Conservation (phyloP, 257 asterid genomes). For the Lycium ferocissimum region DNA sequence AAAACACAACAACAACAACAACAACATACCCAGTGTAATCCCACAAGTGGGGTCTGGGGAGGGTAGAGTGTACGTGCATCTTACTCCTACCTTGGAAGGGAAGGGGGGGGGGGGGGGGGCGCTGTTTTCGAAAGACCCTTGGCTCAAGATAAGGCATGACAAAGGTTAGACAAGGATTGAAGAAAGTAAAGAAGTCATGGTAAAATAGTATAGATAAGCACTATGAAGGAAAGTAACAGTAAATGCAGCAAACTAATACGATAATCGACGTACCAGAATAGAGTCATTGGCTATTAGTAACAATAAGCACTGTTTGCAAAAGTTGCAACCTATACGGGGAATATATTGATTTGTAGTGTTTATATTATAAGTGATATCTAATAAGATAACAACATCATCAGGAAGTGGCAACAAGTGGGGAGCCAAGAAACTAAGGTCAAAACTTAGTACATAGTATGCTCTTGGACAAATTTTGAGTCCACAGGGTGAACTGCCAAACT, state of each 20-base stretch:
- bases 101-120: too few species aligned
- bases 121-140: too few species aligned
- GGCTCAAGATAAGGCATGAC: too few species aligned
- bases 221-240: too few species aligned
- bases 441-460: background rate
- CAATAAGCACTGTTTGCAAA: background rate
- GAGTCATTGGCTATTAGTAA: background rate
- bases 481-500: background rate
- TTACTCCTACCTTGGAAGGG: too few species aligned
- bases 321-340: conserved; percentile 2
- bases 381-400: background rate
- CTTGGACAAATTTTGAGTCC: background rate
- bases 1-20: background rate
- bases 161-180: too few species aligned
- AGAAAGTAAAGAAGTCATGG: too few species aligned
- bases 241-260: too few species aligned
- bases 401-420: background rate
- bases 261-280: background rate
- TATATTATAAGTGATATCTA: background rate
- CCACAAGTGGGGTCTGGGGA: too few species aligned
- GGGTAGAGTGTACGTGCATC: too few species aligned
- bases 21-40: too few species aligned
- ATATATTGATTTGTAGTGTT: conserved; percentile 1
- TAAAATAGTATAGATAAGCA: too few species aligned
- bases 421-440: background rate